phyloP scores from a whole-genome alignment of 2,329 filamentous ascomycete genomes.

The Aspergillus chevalieri region DNA sequence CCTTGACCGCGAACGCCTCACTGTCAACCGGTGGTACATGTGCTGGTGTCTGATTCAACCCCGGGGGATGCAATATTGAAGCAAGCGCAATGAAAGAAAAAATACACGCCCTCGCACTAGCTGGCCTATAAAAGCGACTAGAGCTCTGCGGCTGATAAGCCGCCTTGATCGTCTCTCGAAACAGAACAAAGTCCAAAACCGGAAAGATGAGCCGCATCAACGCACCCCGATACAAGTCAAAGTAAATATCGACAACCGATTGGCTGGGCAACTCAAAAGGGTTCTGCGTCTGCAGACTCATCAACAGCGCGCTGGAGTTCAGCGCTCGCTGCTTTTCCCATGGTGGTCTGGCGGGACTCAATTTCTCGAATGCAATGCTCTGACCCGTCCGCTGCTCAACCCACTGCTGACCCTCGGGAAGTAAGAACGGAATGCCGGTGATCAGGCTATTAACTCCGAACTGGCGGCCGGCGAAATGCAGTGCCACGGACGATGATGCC shows the following conservation, averaged over 20 bases:
- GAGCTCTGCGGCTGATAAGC: conserved; percentile 36
- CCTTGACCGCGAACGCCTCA: conserved; percentile 37
- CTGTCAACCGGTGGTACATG: conserved; percentile 27
- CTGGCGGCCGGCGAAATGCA: conserved; percentile 46
- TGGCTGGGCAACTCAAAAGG: conserved; percentile 33
- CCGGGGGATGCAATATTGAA: conserved; percentile 19
- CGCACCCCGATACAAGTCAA: conserved; percentile 27
- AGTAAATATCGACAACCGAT: conserved; percentile 23
- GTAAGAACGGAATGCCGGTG: conserved; percentile 47
- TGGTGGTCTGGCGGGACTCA: conserved; percentile 21
- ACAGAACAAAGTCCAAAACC: conserved; percentile 43
- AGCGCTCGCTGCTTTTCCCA: conserved; percentile 32
- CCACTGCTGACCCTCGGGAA: conserved; percentile 44
- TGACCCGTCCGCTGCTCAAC: conserved; percentile 44
- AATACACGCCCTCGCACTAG: conserved; percentile 43
- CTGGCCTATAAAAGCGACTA: conserved; percentile 16
- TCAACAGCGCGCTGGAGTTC: conserved; percentile 14
- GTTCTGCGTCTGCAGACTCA: conserved; percentile 13
- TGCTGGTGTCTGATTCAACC: conserved; percentile 3
- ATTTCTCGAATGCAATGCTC: conserved; percentile 23
- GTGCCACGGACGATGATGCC: conserved; percentile 27
- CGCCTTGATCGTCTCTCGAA: conserved; percentile 39
- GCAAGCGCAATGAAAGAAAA: conserved; percentile 44
- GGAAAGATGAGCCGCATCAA: conserved; percentile 45
- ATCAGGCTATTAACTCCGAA: conserved; percentile 44